Conservation (phyloP, 495 filamentous ascomycete genomes). For the Annulohypoxylon moriforme region DNA sequence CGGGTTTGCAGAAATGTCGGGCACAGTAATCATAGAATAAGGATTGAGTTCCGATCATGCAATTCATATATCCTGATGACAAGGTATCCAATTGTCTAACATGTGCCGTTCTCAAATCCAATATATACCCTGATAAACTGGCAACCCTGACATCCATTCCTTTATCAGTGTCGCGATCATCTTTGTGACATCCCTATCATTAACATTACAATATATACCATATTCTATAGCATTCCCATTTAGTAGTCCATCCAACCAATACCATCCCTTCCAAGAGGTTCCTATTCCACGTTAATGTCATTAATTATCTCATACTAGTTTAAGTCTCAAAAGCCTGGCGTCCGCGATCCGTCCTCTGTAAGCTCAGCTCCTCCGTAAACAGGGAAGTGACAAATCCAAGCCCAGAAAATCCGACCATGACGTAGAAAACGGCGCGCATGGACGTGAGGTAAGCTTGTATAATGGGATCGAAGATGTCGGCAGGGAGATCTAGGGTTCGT, state of each 20-base stretch:
- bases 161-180: background rate
- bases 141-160: background rate
- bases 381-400: constrained; percentile 37
- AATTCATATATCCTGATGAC: too few species aligned
- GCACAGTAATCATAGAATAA: too few species aligned
- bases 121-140: background rate
- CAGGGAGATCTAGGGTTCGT: constrained; percentile 26
- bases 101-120: too few species aligned
- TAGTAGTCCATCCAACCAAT: background rate
- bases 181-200: background rate
- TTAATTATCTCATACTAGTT: background rate
- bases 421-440: constrained; percentile 41
- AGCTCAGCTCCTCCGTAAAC: constrained; percentile 32
- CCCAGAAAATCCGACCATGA: constrained; percentile 34
- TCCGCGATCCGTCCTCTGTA: constrained; percentile 37
- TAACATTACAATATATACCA: constrained; percentile 15
- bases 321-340: constrained; percentile 35
- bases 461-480: constrained; percentile 24
- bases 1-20: too few species aligned
- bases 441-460: constrained; percentile 25
- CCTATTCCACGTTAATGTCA: background rate
- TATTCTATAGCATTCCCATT: background rate
- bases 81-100: too few species aligned
- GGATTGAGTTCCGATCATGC: too few species aligned
- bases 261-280: background rate